Evolutionary conservation across 2,329 filamentous ascomycete genomes (phyloP).

Genomic region (Sodiomyces alkalinus): DNA sequence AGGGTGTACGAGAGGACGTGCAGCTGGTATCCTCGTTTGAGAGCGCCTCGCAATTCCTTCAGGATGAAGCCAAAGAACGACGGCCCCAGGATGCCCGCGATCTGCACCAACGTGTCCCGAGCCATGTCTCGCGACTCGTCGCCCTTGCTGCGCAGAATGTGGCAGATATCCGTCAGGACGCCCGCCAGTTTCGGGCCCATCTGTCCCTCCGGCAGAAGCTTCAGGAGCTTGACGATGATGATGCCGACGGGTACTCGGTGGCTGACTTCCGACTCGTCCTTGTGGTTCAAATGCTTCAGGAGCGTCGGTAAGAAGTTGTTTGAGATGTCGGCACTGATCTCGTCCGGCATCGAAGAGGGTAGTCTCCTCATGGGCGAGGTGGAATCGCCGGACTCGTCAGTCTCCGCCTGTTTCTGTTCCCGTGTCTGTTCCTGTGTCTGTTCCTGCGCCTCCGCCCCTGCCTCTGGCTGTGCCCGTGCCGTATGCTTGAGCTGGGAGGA

Average conservation of each 20-base stretch:
- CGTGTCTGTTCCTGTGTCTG: conserved; percentile 4
- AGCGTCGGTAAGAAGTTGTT: conserved; percentile 66
- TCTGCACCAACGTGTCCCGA: conserved; percentile 72
- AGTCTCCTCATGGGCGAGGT: conserved; percentile 32
- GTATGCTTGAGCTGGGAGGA: conserved; percentile 28
- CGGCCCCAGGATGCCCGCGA: conserved; percentile 66
- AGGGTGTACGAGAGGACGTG: conserved; percentile 92
- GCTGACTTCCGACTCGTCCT: conserved; percentile 89
- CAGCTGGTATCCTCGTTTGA: conserved; percentile 78
- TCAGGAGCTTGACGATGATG: conserved; percentile 75
- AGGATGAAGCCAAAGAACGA: conserved; percentile 84
- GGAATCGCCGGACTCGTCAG: conserved; percentile 3
- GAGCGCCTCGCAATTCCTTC: conserved; percentile 70
- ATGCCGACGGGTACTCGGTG: conserved; percentile 81
- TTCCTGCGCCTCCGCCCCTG: conserved; percentile 26
- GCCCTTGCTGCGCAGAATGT: conserved; percentile 79
- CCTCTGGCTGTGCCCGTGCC: no score
- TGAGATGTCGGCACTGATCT: conserved; percentile 59
- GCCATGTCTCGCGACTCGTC: conserved; percentile 86
- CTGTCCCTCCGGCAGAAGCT: conserved; percentile 58
- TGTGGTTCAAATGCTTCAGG: conserved; percentile 76
- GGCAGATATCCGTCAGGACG: conserved; percentile 80
- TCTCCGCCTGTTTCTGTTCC: conserved; percentile 3
- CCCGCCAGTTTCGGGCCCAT: conserved; percentile 63
- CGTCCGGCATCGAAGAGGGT: conserved; percentile 47